Base-by-base conservation (phyloP, 2,329 filamentous ascomycete species). In the Hymenotorrendiella dingleyae region DNA sequence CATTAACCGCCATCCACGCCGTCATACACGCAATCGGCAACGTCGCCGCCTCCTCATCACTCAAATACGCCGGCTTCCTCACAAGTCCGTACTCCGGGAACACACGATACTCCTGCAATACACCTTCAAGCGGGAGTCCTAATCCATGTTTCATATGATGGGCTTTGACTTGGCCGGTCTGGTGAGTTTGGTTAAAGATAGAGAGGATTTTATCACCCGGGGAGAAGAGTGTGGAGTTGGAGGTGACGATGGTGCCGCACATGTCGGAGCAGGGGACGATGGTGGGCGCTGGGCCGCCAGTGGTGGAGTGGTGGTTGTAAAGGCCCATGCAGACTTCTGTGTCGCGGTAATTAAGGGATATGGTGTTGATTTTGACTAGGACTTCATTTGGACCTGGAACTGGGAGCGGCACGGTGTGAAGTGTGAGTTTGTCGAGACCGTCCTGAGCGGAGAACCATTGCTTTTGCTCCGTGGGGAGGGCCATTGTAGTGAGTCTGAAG, bases 221-320 rank as follows among this genome's bases (percentile, higher is more conserved):
- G 41, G 69, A 67, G 66, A 76, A 76, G 5, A 65, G 64, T 3
- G 62, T 58, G 8, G 67, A 64, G n/a, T 14, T 67, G 58, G 24
- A 75, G 11, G 69, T 60, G 2, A 75, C 64, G 34, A 86, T 67
- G 7, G 70, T 69, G 33, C 82, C 83, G 62, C 80, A 83, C 71
- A 83, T 84, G 62, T 87, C 83, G 17, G 80, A 83, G 61, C 78
- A 82, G 1, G 81, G 80, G 1, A 86, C 76, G 9, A 50, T 40
- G 14, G 45, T 32, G 11, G 51, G 39, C 10, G 36, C 3, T 40
- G 60, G 48, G 45, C 64, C 55, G 27, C 59, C 62, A 34, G 78
- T 64, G 4, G 71, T 69, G 52, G 73, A 71, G 65, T 85, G 79
- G 62, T 86, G 80, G 57, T 69, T 78, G 65, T 85, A 86, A 10